Evolutionary conservation across 1,284 basidiomycete species (phyloP), one percentile per base, ranked within the genome.

Genomic region (Puccinia brachypodii): DNA sequence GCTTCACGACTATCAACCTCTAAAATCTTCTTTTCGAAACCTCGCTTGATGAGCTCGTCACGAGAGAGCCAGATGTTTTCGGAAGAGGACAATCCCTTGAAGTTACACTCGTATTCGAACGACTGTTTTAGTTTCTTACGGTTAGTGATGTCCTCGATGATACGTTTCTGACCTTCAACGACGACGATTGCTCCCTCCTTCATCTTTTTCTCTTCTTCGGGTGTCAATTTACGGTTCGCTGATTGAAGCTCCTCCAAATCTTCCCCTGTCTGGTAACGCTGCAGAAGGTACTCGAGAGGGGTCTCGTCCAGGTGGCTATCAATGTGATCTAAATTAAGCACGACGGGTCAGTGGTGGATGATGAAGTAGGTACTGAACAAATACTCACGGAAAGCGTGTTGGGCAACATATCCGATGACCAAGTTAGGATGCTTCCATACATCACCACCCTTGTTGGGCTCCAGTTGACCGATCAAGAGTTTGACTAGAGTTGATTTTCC

Each of bases 71-170:
- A 97, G 87, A 96, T 91, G 91, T 97, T 97, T 91, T 97, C 95
- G 56, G 94, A 94, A 77, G 95, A 95, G 82, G 91, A 92, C 85
- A 96, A 89, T 83, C 89, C 91, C 90, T 96, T 96, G 91, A 97
- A 94, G 83, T 50, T 74, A 76, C 71, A 91, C 89, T 96, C 95
- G 87, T 98, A 97, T 90, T 97, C 95, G 89, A 96, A 97, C 38
- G 94, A 96, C 89, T 97, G 95, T 92, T 98, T 98, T 88, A 97
- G 91, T 91, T 98, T 98, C 93, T 97, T 97, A 88, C 95, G 93
- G 83, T 89, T 86, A 84, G 91, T 87, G 86, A 98, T 92, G 90
- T 98, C 96, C 83, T 98, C 95, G 85, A 98, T 98, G 86, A 92
- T 86, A 85, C 95, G 91, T 91, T 98, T 98, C 90, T 93, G 92